Base-by-base conservation (phyloP, 2,329 filamentous ascomycete genomes). In the Aspergillus hortae region DNA sequence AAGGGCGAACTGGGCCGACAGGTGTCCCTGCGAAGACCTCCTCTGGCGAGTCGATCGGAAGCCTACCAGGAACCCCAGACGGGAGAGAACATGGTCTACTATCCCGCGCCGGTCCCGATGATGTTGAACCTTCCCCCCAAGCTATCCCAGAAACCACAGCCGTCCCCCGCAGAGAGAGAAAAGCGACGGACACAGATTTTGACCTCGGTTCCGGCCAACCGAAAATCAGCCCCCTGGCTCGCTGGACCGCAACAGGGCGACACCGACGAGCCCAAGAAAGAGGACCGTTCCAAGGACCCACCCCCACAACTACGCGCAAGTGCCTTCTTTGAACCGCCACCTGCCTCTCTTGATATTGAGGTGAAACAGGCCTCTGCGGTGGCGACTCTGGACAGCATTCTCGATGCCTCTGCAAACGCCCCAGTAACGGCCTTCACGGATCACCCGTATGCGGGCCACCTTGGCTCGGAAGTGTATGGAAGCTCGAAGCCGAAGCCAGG, bases 101-200 rank as follows among this genome's bases (percentile, higher is more conserved):
- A 99, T 68, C 94, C 94, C 12, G 94, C 94, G 3, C 92, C 90
- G 1, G 94, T 99, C 2, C 94, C 94, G 3, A 86, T 88, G 56
- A 92, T 95, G 86, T 80, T 99, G 52, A 97, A 96, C 62, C 76
- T 99, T 11, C 94, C 94, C 1, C 90, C 91, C 42, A 89, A 90
- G 62, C 75, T 97, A 46, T 95, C 92, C 1, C 89, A 86, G 62
- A 80, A 85, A 48, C 84, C 87, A 7, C 82, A 82, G 27, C 27
- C 27, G 27, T 30, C 27, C 7, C 27, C 27, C 2, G 74, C 79
- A 9, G 79, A 85, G 4, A 80, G 85, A 50, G 86, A 90, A 51
- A 81, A 85, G 59, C 83, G 89, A 49, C 84, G 88, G 19, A 89
- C 89, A 1, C 86, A 94, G 61, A 74, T 92, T 6, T 70, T 95